These are phyloP conservation scores for Fusarium brachygibbosum DNA, from an alignment of 2,329 filamentous ascomycete species.

Conservation along the genomic window DNA sequence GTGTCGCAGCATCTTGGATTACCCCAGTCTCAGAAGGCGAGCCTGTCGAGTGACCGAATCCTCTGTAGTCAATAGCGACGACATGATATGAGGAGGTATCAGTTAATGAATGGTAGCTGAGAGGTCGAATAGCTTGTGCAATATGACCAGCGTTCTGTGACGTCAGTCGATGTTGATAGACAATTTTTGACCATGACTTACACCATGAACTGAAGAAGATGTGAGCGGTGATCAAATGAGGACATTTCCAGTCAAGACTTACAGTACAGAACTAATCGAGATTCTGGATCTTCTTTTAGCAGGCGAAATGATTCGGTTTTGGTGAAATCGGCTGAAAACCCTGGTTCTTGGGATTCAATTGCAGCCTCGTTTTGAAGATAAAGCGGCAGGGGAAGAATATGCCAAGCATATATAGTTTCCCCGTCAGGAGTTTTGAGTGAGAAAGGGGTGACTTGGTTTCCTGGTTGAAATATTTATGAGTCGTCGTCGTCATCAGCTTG, in stretches of 20 bases:
- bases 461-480: constrained; percentile 58
- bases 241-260: constrained; percentile 50
- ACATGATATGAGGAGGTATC: constrained; percentile 82
- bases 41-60: constrained; percentile 87
- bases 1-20: constrained; percentile 80
- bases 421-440: constrained; percentile 80
- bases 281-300: constrained; percentile 72
- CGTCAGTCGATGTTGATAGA: constrained; percentile 31
- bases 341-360: constrained; percentile 66
- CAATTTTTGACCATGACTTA: constrained; percentile 55
- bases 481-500: neutral
- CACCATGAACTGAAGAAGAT: constrained; percentile 69
- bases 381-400: constrained; percentile 83
- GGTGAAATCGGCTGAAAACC: constrained; percentile 67
- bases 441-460: constrained; percentile 91
- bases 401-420: constrained; percentile 88
- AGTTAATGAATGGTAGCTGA: constrained; percentile 82
- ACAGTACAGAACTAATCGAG: constrained; percentile 75
- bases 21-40: constrained; percentile 83
- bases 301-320: constrained; percentile 71
- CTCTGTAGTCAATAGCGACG: constrained; percentile 91
- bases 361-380: constrained; percentile 79
- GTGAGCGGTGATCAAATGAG: constrained; percentile 19
- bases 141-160: constrained; percentile 85
- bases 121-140: constrained; percentile 80